These are phyloP conservation scores for Termitomyces sp. DNA, from an alignment of 768 basidiomycete genomes.

Conservation along the genomic window DNA sequence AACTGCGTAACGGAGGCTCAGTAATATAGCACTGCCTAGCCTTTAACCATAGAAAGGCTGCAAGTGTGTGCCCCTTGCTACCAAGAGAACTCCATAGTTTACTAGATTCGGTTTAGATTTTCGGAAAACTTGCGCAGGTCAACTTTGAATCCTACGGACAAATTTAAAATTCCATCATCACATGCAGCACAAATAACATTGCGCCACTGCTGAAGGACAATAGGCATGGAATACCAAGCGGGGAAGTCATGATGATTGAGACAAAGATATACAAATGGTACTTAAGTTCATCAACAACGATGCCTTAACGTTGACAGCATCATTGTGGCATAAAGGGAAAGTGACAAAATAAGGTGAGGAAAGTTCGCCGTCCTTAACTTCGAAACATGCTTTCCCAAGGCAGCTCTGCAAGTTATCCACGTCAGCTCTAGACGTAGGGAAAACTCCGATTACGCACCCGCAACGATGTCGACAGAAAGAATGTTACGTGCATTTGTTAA, in stretches of 20 bases:
- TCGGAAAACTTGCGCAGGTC: no score
- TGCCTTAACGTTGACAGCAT: neutral
- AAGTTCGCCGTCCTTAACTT: neutral
- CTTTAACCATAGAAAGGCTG: no score
- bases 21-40: no score
- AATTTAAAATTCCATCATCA: neutral
- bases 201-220: neutral
- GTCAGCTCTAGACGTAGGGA: neutral
- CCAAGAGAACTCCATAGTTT: no score
- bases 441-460: neutral
- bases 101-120: no score
- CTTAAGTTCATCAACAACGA: neutral
- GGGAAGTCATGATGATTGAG: neutral
- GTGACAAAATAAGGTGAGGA: neutral
- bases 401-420: neutral
- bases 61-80: no score
- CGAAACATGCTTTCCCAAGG: neutral
- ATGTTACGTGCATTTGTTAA: neutral
- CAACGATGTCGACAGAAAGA: neutral
- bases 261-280: neutral
- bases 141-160: constrained; percentile 3
- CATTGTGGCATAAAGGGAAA: neutral
- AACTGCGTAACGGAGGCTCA: neutral
- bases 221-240: neutral
- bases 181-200: constrained; percentile 1